Conservation (phyloP, 2,329 filamentous ascomycete species). For the Malbranchea cinnamomea region DNA sequence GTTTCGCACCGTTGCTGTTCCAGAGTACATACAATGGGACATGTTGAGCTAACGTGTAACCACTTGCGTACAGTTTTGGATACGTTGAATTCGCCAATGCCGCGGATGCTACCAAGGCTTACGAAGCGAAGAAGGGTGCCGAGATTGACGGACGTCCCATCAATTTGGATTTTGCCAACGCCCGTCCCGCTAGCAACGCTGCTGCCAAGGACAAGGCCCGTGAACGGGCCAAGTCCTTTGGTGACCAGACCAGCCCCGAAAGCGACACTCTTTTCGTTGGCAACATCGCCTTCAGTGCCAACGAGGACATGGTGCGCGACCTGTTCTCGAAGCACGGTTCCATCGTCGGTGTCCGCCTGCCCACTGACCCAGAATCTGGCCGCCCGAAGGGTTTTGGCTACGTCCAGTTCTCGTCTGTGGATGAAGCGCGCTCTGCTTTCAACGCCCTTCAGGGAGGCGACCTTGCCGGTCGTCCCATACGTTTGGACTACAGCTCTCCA, state of each 20-base stretch:
- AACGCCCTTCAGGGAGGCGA: slow-evolving; percentile 56
- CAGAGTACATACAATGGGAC: not conserved
- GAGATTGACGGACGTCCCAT: slow-evolving; percentile 61
- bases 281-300: slow-evolving; percentile 73
- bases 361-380: slow-evolving; percentile 73
- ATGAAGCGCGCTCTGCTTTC: slow-evolving; percentile 67
- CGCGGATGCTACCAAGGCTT: slow-evolving; percentile 54
- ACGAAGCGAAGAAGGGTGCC: slow-evolving; percentile 57
- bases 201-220: slow-evolving; percentile 50
- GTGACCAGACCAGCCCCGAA: slow-evolving; percentile 64
- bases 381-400: slow-evolving; percentile 88
- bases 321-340: slow-evolving; percentile 58
- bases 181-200: slow-evolving; percentile 39
- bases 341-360: slow-evolving; percentile 69
- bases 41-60: slow-evolving; percentile 12
- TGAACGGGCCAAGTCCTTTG: slow-evolving; percentile 41
- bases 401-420: slow-evolving; percentile 65
- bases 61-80: slow-evolving; percentile 46
- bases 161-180: slow-evolving; percentile 65
- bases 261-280: slow-evolving; percentile 83
- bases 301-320: slow-evolving; percentile 58
- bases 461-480: slow-evolving; percentile 57
- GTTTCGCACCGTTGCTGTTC: slow-evolving; percentile 11
- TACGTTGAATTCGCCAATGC: slow-evolving; percentile 72
- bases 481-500: slow-evolving; percentile 67